Evolutionary conservation across 371 early-diverging fungal species (phyloP), one percentile per base, ranked within the genome.

Genomic region (Mucor circinelloides): DNA sequence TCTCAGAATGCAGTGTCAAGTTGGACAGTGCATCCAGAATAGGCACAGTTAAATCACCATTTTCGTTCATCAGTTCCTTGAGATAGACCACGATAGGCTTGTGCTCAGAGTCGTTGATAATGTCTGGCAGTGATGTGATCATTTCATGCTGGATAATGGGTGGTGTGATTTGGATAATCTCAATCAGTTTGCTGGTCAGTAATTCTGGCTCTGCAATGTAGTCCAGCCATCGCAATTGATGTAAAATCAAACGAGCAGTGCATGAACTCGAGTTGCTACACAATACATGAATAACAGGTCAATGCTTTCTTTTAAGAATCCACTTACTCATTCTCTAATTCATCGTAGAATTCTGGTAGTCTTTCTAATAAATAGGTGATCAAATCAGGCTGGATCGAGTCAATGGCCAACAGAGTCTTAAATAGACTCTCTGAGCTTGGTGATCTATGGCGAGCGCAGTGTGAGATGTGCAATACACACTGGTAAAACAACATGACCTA

Each of bases 171-270:
- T 86, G 80, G 13, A 92, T 82, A 12, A 91, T 84, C 87, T 94
- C 95, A 8, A 93, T 70, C 19, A 94, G 72, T 65, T 91, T 92
- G 21, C 82, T 80, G 0, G 90, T 77, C 40, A 94, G 75, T 15
- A 69, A 68, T 12, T 79, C 81, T 1, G 93, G 90, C 38, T 90
- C 84, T 0, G 88, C 83, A 30, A 94, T 83, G 61, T 93, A 86
- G 67, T 93, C 93, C 31, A 93, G 74, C 92, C 92, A 94, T 34
- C 91, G 80, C 48, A 94, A 63, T 66, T 94, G 94, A 46, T 92
- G 89, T 42, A 94, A 69, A 28, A 94, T 88, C 27, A 90, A 72
- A 15, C 88, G 82, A 31, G 90, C 87, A 3, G 85, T 84, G 6
- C 82, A 82, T 13, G 89, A 84, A 42, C 84, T 85, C 17, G 80